phyloP scores from a whole-genome alignment of 2,329 filamentous ascomycete species.

The Arthrobotrys iridis region DNA sequence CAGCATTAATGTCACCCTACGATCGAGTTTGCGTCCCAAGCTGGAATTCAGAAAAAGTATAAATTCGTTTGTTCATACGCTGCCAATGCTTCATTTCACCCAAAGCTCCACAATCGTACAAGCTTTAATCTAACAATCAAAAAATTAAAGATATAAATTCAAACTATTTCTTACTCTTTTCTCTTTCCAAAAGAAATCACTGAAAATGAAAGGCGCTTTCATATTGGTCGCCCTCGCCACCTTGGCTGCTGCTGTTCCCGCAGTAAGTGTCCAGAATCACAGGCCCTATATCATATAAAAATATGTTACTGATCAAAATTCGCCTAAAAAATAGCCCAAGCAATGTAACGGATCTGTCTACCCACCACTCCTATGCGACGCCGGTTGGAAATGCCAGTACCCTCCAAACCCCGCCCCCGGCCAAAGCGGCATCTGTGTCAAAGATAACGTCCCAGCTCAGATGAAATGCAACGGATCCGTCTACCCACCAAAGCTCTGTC shows the following conservation, averaged over 20 bases:
- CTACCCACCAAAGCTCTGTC: constrained; percentile 3
- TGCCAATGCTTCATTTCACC: too few relatives aligned
- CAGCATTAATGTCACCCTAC: too few relatives aligned
- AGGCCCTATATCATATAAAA: not conserved
- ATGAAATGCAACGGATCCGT: constrained; percentile 1
- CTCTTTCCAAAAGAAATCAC: too few relatives aligned
- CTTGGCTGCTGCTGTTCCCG: not conserved
- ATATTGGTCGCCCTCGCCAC: not conserved
- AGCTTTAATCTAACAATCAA: too few relatives aligned
- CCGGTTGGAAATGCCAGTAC: constrained; percentile 4
- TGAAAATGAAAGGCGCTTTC: not conserved
- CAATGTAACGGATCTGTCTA: not conserved
- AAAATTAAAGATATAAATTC: too few relatives aligned
- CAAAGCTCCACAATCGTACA: too few relatives aligned
- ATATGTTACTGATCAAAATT: too few relatives aligned
- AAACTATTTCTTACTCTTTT: not conserved
- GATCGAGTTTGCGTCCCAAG: too few relatives aligned
- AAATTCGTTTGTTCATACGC: too few relatives aligned
- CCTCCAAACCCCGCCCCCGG: not conserved
- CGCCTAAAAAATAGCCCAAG: not conserved
- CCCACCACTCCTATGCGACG: not conserved
- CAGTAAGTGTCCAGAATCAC: not conserved
- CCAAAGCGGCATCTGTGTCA: not conserved
- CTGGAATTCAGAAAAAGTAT: too few relatives aligned
- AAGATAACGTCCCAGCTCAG: not conserved